These are phyloP conservation scores for Puccinia novopanici DNA, from an alignment of 1,284 basidiomycete species.

Conservation along the genomic window DNA sequence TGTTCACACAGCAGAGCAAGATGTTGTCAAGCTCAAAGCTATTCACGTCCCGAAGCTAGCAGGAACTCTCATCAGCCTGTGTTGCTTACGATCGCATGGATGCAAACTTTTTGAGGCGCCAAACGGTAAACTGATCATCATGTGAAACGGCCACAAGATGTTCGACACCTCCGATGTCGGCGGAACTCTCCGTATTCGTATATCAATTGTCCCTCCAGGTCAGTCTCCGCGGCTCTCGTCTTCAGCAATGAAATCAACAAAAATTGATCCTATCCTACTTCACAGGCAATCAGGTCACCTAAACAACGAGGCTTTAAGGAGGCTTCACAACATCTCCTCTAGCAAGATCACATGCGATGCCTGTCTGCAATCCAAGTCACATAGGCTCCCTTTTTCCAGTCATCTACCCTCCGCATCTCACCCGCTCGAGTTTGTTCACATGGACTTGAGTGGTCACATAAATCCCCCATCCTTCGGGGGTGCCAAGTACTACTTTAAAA, in stretches of 20 bases:
- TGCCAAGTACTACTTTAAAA: constrained; percentile 7
- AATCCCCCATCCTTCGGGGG: neutral
- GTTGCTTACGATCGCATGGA: neutral
- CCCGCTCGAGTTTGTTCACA: too few species aligned
- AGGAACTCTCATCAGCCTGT: constrained; percentile 1
- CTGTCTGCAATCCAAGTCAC: neutral
- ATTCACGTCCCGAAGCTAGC: neutral
- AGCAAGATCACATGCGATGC: too few species aligned
- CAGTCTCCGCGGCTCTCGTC: neutral
- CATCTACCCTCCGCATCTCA: neutral
- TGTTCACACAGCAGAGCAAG: neutral
- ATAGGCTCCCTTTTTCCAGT: neutral
- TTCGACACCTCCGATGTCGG: neutral
- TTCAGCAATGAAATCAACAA: neutral
- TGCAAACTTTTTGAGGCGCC: neutral
- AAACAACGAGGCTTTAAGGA: neutral
- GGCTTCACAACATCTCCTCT: too few species aligned
- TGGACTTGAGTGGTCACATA: constrained; percentile 15
- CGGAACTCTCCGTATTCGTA: neutral
- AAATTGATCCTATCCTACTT: neutral
- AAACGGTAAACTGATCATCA: neutral
- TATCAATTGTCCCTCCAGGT: neutral
- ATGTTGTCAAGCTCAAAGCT: too few species aligned
- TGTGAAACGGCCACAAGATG: neutral
- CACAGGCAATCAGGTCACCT: constrained; percentile 5